Evolutionary conservation across 139 green algal genomes (phyloP).

Genomic region (Coccomyxa sp.): DNA sequence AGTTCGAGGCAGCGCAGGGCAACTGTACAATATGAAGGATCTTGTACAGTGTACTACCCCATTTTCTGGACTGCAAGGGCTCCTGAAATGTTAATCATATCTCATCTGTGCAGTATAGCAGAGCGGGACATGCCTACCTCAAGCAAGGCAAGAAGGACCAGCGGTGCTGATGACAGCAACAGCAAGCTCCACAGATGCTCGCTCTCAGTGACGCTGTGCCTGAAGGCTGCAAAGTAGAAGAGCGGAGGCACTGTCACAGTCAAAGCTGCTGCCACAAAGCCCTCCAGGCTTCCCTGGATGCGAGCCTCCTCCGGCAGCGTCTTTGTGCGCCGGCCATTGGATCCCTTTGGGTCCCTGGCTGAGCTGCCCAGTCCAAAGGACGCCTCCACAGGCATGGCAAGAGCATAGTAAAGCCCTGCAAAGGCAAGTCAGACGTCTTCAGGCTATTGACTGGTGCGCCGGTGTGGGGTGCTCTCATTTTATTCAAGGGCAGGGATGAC

Average conservation of each 20-base stretch:
- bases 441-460: too few species aligned
- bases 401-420: constrained; percentile 56
- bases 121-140: constrained; percentile 8
- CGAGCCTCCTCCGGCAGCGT: constrained; percentile 2
- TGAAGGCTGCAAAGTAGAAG: constrained; percentile 65
- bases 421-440: background rate
- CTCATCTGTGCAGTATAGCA: too few species aligned
- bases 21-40: too few species aligned
- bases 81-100: too few species aligned
- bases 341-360: constrained; percentile 4
- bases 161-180: constrained; percentile 53
- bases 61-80: too few species aligned
- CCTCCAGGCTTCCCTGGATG: constrained; percentile 49
- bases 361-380: constrained; percentile 57
- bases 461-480: too few species aligned
- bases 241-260: constrained; percentile 48
- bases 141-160: constrained; percentile 54
- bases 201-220: constrained; percentile 35
- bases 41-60: too few species aligned
- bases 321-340: constrained; percentile 5
- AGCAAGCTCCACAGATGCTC: constrained; percentile 70
- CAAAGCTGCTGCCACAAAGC: constrained; percentile 41
- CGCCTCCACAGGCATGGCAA: constrained; percentile 66
- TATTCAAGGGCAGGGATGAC: too few species aligned
- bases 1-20: too few species aligned